These are phyloP conservation scores for Arthromyces matolae DNA, from an alignment of 768 basidiomycete genomes.

Conservation along the genomic window DNA sequence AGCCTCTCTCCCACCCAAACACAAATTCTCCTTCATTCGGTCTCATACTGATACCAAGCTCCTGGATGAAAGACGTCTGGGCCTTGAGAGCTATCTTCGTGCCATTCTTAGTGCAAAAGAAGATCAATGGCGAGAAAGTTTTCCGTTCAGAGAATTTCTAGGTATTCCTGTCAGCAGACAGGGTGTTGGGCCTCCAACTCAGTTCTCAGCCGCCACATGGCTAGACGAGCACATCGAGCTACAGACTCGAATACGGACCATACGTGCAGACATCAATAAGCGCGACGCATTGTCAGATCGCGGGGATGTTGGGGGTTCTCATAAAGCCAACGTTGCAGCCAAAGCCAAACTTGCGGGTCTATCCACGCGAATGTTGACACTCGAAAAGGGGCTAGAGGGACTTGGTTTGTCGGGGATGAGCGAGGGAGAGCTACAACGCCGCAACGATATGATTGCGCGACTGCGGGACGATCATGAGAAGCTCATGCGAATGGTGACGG, in stretches of 20 bases:
- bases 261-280: conserved; percentile 83
- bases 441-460: conserved; percentile 85
- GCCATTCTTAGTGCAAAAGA: conserved; percentile 82
- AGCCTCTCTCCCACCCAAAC: conserved; percentile 79
- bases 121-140: conserved; percentile 74
- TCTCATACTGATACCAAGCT: conserved; percentile 55
- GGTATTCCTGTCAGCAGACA: conserved; percentile 71
- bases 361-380: conserved; percentile 65
- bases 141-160: conserved; percentile 83
- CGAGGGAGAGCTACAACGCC: conserved; percentile 87
- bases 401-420: conserved; percentile 71
- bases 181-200: conserved; percentile 32
- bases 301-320: conserved; percentile 69
- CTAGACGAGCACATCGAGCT: conserved; percentile 84
- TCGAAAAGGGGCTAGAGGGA: conserved; percentile 66
- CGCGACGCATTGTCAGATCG: conserved; percentile 80
- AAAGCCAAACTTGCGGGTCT: conserved; percentile 81
- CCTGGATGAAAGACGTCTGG: conserved; percentile 71
- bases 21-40: conserved; percentile 64
- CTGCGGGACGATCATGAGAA: conserved; percentile 91
- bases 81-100: conserved; percentile 82
- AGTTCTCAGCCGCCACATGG: conserved; percentile 80
- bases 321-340: conserved; percentile 77
- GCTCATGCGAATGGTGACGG: conserved; percentile 79
- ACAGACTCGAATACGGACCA: conserved; percentile 70